Percentiles rank a stretch among this genome's conserved stretches.
phyloP scores from a whole-genome alignment of 1,284 basidiomycete genomes.

The Mrakiaceae sp. region DNA sequence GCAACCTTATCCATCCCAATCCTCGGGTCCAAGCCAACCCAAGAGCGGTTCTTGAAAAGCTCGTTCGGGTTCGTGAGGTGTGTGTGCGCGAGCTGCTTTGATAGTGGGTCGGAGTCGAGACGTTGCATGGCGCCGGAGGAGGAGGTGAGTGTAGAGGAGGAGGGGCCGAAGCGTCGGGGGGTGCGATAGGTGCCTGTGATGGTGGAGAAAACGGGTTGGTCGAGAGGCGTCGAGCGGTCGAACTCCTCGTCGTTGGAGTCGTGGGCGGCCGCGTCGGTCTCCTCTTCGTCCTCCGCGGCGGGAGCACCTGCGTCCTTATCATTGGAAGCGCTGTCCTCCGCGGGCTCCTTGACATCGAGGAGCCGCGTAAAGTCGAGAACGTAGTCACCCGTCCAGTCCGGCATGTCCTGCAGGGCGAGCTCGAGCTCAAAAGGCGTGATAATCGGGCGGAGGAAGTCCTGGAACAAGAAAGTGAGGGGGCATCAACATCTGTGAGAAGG shows the following conservation, averaged over 20 bases:
- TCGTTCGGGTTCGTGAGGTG: constrained; percentile 26
- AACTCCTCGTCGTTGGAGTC: constrained; percentile 18
- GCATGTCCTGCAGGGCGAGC: constrained; percentile 55
- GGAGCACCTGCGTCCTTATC: background rate
- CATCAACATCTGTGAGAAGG: background rate
- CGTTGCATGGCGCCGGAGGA: constrained; percentile 16
- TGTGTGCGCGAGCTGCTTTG: constrained; percentile 23
- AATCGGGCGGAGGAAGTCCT: constrained; percentile 85
- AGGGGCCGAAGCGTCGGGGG: constrained; percentile 50
- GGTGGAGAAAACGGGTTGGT: constrained; percentile 65
- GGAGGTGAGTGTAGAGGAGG: constrained; percentile 6
- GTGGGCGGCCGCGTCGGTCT: constrained; percentile 1
- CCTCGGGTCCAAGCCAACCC: constrained; percentile 70
- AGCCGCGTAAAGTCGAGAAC: constrained; percentile 67
- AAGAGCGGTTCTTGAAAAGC: constrained; percentile 59
- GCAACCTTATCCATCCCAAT: constrained; percentile 70
- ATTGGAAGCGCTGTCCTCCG: constrained; percentile 20
- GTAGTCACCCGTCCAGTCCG: constrained; percentile 68
- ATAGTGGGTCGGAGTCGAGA: no score
- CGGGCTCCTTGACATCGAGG: constrained; percentile 36
- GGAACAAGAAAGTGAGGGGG: background rate
- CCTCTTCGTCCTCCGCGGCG: background rate
- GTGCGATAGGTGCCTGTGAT: constrained; percentile 77
- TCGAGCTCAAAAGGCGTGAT: constrained; percentile 90
- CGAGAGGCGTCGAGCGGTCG: constrained; percentile 14